Conservation (phyloP, 768 basidiomycete species). For the Rhodosporidiobolus odoratus region DNA sequence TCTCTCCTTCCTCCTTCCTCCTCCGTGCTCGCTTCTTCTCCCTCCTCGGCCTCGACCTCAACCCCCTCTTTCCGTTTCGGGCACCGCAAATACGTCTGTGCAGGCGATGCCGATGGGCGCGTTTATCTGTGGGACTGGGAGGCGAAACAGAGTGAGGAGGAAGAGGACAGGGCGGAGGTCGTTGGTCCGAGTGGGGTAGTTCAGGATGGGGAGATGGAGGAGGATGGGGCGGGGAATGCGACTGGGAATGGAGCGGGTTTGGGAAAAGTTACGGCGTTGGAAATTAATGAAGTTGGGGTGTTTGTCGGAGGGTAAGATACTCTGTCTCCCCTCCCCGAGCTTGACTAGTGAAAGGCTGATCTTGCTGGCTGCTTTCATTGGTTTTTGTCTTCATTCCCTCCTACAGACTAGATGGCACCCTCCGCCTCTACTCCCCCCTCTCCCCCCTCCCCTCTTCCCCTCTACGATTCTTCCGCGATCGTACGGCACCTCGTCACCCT, state of each 20-base stretch:
- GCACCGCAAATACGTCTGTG: conserved; percentile 19
- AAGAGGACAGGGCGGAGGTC: conserved; percentile 1
- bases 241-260: conserved; percentile 4
- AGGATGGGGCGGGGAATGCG: not conserved
- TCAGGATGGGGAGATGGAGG: conserved; percentile 14
- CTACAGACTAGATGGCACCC: conserved; percentile 26
- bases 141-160: not conserved
- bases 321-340: too few species aligned
- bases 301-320: conserved; percentile 32
- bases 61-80: conserved; percentile 13
- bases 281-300: conserved; percentile 8
- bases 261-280: conserved; percentile 30
- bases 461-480: conserved; percentile 29
- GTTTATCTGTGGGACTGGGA: conserved; percentile 36
- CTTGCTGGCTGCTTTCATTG: not conserved
- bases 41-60: too few species aligned
- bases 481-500: conserved; percentile 19
- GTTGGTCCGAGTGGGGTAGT: conserved; percentile 8
- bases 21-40: too few species aligned
- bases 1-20: not conserved
- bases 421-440: conserved; percentile 32
- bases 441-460: not conserved
- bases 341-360: too few species aligned
- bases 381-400: too few species aligned
- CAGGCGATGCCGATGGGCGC: conserved; percentile 17